A percentile compares a stretch with the other conserved stretches of the same genome.
Evolutionary conservation across 352 stramenopile species (phyloP).

Genomic region (Phytophthora tentaculata): DNA sequence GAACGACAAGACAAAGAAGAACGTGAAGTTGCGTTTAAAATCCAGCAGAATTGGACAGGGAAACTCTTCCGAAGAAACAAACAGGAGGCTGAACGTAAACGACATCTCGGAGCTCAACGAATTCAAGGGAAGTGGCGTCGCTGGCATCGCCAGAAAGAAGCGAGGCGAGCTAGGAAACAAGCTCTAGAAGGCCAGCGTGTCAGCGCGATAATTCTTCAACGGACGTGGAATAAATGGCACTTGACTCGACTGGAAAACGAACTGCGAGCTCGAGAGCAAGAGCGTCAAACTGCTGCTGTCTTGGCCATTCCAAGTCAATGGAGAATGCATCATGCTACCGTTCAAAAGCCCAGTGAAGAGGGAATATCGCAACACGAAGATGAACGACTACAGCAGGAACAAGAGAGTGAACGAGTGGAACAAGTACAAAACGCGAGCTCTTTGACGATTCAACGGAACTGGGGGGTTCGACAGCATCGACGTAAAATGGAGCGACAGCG

Average conservation of each 20-base stretch:
- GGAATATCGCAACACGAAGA: constrained; percentile 4
- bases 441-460: constrained; percentile 32
- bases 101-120: constrained; percentile 6
- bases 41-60: constrained; percentile 24
- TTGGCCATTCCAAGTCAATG: constrained; percentile 18
- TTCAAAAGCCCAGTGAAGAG: background rate
- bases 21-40: constrained; percentile 8
- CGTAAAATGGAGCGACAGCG: constrained; percentile 28
- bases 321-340: constrained; percentile 4
- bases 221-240: constrained; percentile 12
- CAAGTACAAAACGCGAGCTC: constrained; percentile 24
- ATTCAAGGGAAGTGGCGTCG: constrained; percentile 9
- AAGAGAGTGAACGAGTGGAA: constrained; percentile 13
- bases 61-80: constrained; percentile 8
- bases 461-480: constrained; percentile 21
- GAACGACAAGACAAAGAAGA: constrained; percentile 8
- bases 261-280: constrained; percentile 2
- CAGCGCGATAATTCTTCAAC: constrained; percentile 9
- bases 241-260: background rate
- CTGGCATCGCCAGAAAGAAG: constrained; percentile 1
- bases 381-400: constrained; percentile 12
- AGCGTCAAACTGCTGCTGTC: background rate
- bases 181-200: constrained; percentile 5
- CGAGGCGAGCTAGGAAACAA: background rate
- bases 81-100: constrained; percentile 14